These are phyloP conservation scores for Scutellaria minor DNA, from an alignment of 257 asterid species.

Conservation along the genomic window DNA sequence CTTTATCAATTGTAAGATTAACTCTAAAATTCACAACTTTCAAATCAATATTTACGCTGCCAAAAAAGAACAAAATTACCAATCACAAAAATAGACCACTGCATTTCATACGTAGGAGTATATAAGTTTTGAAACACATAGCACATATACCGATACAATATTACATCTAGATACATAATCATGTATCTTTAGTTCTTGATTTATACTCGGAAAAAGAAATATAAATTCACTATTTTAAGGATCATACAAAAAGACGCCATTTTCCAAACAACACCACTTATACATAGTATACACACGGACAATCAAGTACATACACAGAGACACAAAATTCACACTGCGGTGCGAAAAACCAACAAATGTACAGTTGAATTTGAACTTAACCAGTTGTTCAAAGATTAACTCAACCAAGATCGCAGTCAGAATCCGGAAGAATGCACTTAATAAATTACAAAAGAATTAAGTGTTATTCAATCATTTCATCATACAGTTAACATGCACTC, in stretches of 20 bases:
- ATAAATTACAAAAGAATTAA: constrained; percentile 11
- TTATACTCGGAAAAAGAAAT: constrained; percentile 4
- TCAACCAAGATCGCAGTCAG: constrained; percentile 26
- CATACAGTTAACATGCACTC: constrained; percentile 34
- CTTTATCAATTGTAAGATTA: constrained; percentile 40
- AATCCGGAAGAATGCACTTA: constrained; percentile 22
- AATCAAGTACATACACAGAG: background rate
- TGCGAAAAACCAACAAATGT: constrained; percentile 1
- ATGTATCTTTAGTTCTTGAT: background rate
- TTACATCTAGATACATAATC: constrained; percentile 23
- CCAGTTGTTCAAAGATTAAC: constrained; percentile 14
- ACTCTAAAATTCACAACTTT: constrained; percentile 31
- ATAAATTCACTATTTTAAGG: background rate
- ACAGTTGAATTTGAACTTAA: constrained; percentile 16
- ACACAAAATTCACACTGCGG: background rate
- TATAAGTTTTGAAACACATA: background rate
- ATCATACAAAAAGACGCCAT: background rate
- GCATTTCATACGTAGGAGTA: background rate
- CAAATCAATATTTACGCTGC: constrained; percentile 34
- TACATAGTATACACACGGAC: background rate
- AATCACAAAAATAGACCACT: constrained; percentile 2
- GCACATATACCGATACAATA: background rate
- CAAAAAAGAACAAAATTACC: constrained; percentile 8
- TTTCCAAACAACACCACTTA: background rate
- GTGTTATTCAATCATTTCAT: constrained; percentile 31